Base-by-base conservation (phyloP, 129 eudicot genomes). In the Daucus carota region DNA sequence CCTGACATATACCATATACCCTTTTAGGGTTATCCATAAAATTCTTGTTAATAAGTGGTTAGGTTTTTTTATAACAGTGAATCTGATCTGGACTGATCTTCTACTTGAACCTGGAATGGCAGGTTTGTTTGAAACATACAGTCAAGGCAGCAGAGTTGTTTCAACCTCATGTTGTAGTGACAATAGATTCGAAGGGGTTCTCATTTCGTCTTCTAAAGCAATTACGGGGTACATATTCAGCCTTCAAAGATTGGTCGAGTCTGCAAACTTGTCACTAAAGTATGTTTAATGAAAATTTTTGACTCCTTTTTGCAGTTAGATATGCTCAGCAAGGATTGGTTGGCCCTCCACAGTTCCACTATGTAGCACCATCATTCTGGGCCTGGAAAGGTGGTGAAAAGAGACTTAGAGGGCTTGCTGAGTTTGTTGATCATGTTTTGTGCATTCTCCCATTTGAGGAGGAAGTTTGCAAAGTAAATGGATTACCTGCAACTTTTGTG, bases 311-410 rank as follows among this genome's bases (percentile, higher is more conserved):
- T 87, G 96, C 97, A 93, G 98, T 87, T 87, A 85, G 80, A 75
- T 90, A 78, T 84, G 77, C 77, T 57, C 80, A 45, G 80, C 88
- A 84, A 72, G 87, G 84, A 73, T 22, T 81, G 65, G 77, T 46
- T 62, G 52, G 82, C 42, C 96, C 97, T 54, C 80, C 70, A 48
- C 97, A 91, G 82, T 94, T 94, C 80, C 97, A 94, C 77, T 94
- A 94, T 46, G 98, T 94, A 74, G 96, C 97, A 69, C 98, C 97
- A 40, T 94, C 98, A 47, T 94, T 91, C 74, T 94, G 98, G 97
- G 97, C 98, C 38, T 94, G 98, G 98, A 91, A 84, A 86, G 98
- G 98, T 4, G 97, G 98, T 67, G 98, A 94, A 85, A 83, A 80
- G 77, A 89, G 98, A 83, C 97, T 94, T 34, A 82, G 76, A 16